A percentile compares a stretch with the other conserved stretches of the same genome.
Evolutionary conservation across 192 early-diverging fungal genomes (phyloP).

Genomic region (Coemansia sp.): DNA sequence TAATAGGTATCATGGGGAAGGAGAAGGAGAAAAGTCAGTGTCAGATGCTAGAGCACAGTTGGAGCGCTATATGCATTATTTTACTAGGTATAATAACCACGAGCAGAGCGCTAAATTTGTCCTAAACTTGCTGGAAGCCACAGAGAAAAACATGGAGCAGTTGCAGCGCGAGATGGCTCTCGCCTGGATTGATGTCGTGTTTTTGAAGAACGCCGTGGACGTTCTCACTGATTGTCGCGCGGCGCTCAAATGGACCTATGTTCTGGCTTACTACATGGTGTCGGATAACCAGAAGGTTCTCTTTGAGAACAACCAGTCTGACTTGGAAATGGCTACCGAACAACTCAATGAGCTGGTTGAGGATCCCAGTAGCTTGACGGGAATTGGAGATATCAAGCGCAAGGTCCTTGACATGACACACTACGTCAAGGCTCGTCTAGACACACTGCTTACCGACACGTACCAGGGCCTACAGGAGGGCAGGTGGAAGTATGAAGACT

Average conservation of each 20-base stretch:
- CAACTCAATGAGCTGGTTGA: slow-evolving; percentile 90
- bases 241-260: slow-evolving; percentile 98
- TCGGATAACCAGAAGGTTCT: slow-evolving; percentile 84
- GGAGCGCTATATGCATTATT: slow-evolving; percentile 97
- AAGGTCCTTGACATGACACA: slow-evolving; percentile 90
- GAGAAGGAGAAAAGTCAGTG: slow-evolving; percentile 82
- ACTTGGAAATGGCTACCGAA: slow-evolving; percentile 99
- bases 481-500: slow-evolving; percentile 72
- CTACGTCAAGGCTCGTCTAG: slow-evolving; percentile 83
- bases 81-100: slow-evolving; percentile 97
- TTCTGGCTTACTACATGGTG: slow-evolving; percentile 91
- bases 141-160: slow-evolving; percentile 79
- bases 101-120: slow-evolving; percentile 94
- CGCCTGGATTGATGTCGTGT: slow-evolving; percentile 99
- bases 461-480: slow-evolving; percentile 79
- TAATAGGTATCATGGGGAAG: slow-evolving; percentile 93
- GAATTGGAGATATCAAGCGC: slow-evolving; percentile 80
- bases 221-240: slow-evolving; percentile 84
- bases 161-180: slow-evolving; percentile 87
- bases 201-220: slow-evolving; percentile 89
- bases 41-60: slow-evolving; percentile 86
- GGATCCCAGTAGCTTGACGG: slow-evolving; percentile 68
- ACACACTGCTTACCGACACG: slow-evolving; percentile 90
- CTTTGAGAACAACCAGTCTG: slow-evolving; percentile 98
- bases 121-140: slow-evolving; percentile 62